These are phyloP conservation scores for Apiospora koreana DNA, from an alignment of 2,329 filamentous ascomycete species.

Conservation along the genomic window DNA sequence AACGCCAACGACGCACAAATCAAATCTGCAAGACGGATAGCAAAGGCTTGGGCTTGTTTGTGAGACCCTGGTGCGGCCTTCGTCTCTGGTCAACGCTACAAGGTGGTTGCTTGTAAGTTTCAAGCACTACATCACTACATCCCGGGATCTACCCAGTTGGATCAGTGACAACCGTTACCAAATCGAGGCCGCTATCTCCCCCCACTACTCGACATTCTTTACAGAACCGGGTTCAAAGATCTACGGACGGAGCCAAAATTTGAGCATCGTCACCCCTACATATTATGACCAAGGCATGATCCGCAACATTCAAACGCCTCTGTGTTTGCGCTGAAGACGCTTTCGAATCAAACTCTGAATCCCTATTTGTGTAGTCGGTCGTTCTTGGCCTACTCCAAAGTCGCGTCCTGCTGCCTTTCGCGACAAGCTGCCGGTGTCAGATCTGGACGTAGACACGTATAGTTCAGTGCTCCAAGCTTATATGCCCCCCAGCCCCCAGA, in stretches of 20 bases:
- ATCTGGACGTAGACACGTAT: constrained; percentile 21
- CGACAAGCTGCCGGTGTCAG: constrained; percentile 14
- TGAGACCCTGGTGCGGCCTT: constrained; percentile 44
- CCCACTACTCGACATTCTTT: constrained; percentile 26
- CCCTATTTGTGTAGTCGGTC: constrained; percentile 23
- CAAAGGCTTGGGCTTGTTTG: constrained; percentile 42
- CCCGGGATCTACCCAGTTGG: constrained; percentile 43
- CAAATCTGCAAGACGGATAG: constrained; percentile 42
- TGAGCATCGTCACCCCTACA: constrained; percentile 31
- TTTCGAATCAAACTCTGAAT: constrained; percentile 21
- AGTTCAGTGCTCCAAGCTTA: constrained; percentile 21
- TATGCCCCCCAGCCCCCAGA: constrained; percentile 18
- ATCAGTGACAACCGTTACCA: constrained; percentile 32
- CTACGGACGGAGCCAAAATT: constrained; percentile 29
- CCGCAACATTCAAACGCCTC: constrained; percentile 24
- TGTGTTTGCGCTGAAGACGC: constrained; percentile 28
- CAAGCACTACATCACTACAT: constrained; percentile 36
- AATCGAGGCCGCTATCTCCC: constrained; percentile 28
- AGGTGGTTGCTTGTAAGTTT: constrained; percentile 43
- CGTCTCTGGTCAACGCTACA: constrained; percentile 39
- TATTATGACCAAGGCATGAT: constrained; percentile 25
- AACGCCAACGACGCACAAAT: constrained; percentile 9
- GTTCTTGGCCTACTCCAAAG: constrained; percentile 21
- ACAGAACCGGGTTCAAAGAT: constrained; percentile 16
- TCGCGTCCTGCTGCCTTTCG: constrained; percentile 18